phyloP scores from a whole-genome alignment of 176 grass and related monocot genomes.

The barley (Hordeum vulgare) region MorexV3_pseudomolecules_assembly NC_058524.1:472606672-472607171 shows the following conservation, averaged over 20 bases:
- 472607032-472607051: not conserved
- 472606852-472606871: not conserved
- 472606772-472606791: not conserved
- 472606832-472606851: not conserved
- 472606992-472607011: not conserved
- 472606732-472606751: not conserved
- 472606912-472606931: not conserved
- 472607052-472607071: not conserved
- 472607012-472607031: not conserved
- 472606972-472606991: not conserved
- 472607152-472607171: not conserved
- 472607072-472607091: conserved; percentile 11
- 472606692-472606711: not conserved
- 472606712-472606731: not conserved
- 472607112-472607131: not conserved
- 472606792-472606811: not conserved
- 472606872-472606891: not conserved
- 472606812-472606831: not conserved
- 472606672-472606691: not conserved
- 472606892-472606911: not conserved
- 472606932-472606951: not conserved
- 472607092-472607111: not conserved
- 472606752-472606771: not conserved
- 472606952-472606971: not conserved
- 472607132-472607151: not conserved